phyloP scores from a whole-genome alignment of 768 basidiomycete genomes.

The Agaricus bisporus region DNA sequence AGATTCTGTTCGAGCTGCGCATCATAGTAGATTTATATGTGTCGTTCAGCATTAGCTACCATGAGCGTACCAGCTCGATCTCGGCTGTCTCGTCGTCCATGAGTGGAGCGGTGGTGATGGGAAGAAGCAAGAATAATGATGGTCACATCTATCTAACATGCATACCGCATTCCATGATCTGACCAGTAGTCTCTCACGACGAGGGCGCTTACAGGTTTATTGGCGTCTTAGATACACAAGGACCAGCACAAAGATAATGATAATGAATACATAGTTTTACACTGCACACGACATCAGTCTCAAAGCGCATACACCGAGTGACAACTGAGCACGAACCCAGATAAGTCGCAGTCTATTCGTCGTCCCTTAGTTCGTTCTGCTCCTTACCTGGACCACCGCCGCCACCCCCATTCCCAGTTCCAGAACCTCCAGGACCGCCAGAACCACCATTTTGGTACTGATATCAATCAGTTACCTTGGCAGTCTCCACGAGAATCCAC shows the following conservation, averaged over 20 bases:
- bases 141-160: not conserved
- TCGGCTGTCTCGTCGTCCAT: conserved; percentile 69
- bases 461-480: not conserved
- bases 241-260: conserved; percentile 1
- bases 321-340: not conserved
- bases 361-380: conserved; percentile 1
- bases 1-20: conserved; percentile 81
- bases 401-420: not conserved
- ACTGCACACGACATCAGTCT: not conserved
- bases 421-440: too few relatives aligned
- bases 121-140: not conserved
- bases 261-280: conserved; percentile 5
- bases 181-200: not conserved
- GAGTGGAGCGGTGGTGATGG: not conserved
- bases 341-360: not conserved
- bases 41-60: not conserved
- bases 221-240: not conserved
- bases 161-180: not conserved
- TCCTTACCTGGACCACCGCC: conserved; percentile 1
- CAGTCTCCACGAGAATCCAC: not conserved
- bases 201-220: too few relatives aligned
- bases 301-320: not conserved
- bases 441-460: conserved; percentile 6
- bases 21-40: not conserved
- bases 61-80: conserved; percentile 53